Evolutionary conservation across 768 basidiomycete genomes (phyloP).

Genomic region (Rubroboletus satanas): DNA sequence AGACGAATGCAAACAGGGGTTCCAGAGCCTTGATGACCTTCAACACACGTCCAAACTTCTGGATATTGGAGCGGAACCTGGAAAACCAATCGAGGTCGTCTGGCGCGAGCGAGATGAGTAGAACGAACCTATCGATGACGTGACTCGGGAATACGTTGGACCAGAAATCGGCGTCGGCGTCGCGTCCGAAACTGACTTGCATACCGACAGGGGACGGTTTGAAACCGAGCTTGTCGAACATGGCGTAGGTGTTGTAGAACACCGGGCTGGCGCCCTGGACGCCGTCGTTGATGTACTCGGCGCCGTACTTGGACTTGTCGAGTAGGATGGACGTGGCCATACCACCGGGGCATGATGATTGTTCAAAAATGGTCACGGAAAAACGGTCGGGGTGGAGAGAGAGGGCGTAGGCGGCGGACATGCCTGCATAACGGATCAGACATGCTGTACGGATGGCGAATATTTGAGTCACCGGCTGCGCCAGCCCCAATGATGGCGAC

Average conservation of each 20-base stretch:
- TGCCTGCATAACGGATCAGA: not conserved
- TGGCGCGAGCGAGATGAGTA: too few relatives aligned
- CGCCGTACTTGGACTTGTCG: not conserved
- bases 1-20: conserved; percentile 1
- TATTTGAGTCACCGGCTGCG: not conserved
- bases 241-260: not conserved
- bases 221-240: not conserved
- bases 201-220: not conserved
- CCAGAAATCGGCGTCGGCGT: not conserved
- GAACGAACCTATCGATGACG: not conserved
- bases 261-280: not conserved
- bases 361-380: not conserved
- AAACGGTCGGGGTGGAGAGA: not conserved
- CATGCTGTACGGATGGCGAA: not conserved
- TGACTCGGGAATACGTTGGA: not conserved
- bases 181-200: not conserved
- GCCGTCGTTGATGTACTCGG: not conserved
- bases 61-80: conserved; percentile 10
- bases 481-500: not conserved
- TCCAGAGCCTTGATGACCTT: conserved; percentile 3
- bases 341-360: not conserved
- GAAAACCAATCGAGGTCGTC: not conserved
- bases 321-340: not conserved
- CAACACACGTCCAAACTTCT: not conserved
- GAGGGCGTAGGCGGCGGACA: not conserved